Conservation (phyloP, 306 rosid genomes). For the Glycine soja region DNA sequence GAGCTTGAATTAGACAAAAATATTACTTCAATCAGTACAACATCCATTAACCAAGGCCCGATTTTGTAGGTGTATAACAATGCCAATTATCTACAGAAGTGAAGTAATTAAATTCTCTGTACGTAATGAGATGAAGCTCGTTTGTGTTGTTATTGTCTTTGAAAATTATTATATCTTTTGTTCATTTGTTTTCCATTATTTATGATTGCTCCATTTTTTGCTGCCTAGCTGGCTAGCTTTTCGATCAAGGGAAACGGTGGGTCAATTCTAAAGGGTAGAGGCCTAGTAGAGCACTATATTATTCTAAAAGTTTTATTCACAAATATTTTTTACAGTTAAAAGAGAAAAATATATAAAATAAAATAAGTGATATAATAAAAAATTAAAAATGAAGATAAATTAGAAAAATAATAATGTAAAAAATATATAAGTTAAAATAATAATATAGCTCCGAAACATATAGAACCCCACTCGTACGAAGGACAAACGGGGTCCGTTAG, state of each 20-base stretch:
- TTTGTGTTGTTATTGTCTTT: constrained; percentile 40
- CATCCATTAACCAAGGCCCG: constrained; percentile 15
- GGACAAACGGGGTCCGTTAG: too few species aligned
- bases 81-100: not conserved
- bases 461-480: too few species aligned
- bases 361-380: not conserved
- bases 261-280: constrained; percentile 6
- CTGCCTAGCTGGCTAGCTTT: constrained; percentile 43
- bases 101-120: not conserved
- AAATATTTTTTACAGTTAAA: not conserved
- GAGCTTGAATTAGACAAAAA: not conserved
- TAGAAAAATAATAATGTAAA: not conserved
- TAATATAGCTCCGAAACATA: too few species aligned
- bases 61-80: constrained; percentile 16
- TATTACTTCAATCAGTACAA: constrained; percentile 3
- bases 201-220: constrained; percentile 29
- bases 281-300: not conserved
- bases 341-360: not conserved
- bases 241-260: constrained; percentile 10
- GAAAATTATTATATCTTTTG: constrained; percentile 1
- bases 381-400: not conserved
- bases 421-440: not conserved
- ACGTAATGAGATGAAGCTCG: not conserved
- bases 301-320: not conserved
- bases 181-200: constrained; percentile 33